Base-by-base conservation (phyloP, 1,284 basidiomycete genomes). In the Phlebopus sp. region DNA sequence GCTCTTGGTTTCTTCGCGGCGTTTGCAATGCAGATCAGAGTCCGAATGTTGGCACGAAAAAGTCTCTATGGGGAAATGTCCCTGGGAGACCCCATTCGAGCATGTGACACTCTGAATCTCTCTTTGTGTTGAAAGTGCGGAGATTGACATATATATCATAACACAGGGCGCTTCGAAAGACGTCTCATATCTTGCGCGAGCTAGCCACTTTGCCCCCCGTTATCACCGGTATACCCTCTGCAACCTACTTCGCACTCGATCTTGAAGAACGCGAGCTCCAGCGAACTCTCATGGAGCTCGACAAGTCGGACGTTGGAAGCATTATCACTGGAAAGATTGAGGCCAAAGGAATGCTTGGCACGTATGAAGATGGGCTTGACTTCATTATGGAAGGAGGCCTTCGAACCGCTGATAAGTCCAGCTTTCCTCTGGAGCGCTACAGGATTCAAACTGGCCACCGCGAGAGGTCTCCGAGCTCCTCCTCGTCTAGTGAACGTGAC, bases 201-300 rank as follows among this genome's bases (percentile, higher is more conserved):
- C 75, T 97, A 32, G 80, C 90, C 37, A 68, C 71, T 54, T 63
- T 76, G 14, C 74, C 78, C 7, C 63, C 71, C 17, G 58, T 62
- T 14, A 52, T 57, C 3, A 61, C 60, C 6, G 44, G 64, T 1
- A 52, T 66, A 14, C 71, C 82, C 1, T 79, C 82, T 9, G 82
- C 90, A 60, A 89, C 84, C 1, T 98, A 97, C 69, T 94, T 91
- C 71, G 93, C 95, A 11, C 85, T 99, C 45, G 96, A 98, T 63
- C 83, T 98, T 23, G 92, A 96, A 67, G 77, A 86, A 56, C 79
- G 79, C 45, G 93, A 97, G 64, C 82, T 98, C 29, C 78, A 86
- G 53, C 84, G 93, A 19, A 91, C 92, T 4, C 76, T 98, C 39
- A 71, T 71, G 31, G 77, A 86, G 59, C 83, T 98, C 54, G 68